A percentile compares a stretch with the other conserved stretches of the same genome.
Conservation (phyloP, 495 filamentous ascomycete species). For the Chaetomidium leptoderma region DNA sequence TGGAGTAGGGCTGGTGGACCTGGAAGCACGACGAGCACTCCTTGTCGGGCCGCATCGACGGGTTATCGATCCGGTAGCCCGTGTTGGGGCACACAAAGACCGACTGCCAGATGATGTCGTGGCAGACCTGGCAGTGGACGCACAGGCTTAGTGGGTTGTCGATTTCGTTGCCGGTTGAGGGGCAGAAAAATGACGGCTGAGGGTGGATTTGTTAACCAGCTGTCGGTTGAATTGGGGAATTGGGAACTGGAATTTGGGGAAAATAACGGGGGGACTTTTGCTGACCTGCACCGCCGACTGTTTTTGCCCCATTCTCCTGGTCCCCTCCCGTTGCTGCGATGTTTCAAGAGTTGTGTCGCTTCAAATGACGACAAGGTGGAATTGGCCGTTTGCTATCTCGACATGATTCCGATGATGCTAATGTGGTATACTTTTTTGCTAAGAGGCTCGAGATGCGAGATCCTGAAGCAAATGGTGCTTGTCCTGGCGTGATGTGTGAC, state of each 20-base stretch:
- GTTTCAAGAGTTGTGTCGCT: not conserved
- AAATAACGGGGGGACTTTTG: not conserved
- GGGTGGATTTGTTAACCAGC: not conserved
- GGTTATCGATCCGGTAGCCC: slow-evolving; percentile 29
- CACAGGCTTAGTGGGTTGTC: slow-evolving; percentile 27
- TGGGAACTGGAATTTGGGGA: not conserved
- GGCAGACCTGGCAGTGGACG: slow-evolving; percentile 28
- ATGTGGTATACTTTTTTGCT: too few relatives aligned
- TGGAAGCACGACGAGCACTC: slow-evolving; percentile 34
- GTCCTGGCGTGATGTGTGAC: not conserved
- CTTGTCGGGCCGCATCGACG: slow-evolving; percentile 21
- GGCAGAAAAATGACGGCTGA: slow-evolving; percentile 30
- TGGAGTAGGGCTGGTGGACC: slow-evolving; percentile 29
- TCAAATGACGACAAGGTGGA: not conserved
- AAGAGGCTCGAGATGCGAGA: not conserved
- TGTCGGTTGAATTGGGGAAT: not conserved
- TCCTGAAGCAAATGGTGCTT: too few relatives aligned
- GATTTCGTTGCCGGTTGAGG: slow-evolving; percentile 25
- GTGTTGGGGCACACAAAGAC: slow-evolving; percentile 36
- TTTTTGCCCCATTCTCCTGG: slow-evolving; percentile 20
- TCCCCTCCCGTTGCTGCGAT: not conserved
- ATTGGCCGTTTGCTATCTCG: not conserved
- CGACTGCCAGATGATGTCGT: slow-evolving; percentile 36
- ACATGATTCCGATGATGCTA: not conserved
- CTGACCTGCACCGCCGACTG: slow-evolving; percentile 15